Evolutionary conservation across 169 alveolate genomes (phyloP), one percentile per base, ranked within the genome.

Genomic region (Fabrea salina): DNA sequence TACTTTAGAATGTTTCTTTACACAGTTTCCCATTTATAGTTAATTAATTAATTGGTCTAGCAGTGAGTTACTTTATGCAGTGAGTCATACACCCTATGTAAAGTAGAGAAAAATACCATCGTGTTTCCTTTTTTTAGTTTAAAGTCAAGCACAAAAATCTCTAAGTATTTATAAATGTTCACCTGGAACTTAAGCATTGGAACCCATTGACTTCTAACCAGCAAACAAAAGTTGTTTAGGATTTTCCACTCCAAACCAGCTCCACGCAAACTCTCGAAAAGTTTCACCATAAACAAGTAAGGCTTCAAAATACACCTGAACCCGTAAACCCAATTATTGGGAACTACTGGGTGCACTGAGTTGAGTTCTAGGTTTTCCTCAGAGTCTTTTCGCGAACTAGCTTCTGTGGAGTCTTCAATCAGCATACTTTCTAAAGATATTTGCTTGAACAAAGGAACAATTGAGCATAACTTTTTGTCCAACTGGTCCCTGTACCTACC

Each of bases 251-350:
- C 71, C 25, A 58, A 35, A 27, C 33, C 33, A 22, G 47, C 35
- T n/a, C 33, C 71, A 30, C 33, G 25, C 5, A 58, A 32, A 3
- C 30, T 32, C 6, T 37, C 43, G 49, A 58, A 58, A 22, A 58
- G 33, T 30, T 22, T 32, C 71, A 64, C 51, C 50, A 40, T 64
- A 40, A 64, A 64, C 16, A 41, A 41, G 30, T 40, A 64, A 37
- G 75, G 54, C 32, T 64, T 33, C 30, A 64, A 37, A 64, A 13
- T 41, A 33, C 54, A 32, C 57, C 75, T 25, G 41, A 64, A 64
- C 25, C 75, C 75, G 41, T 64, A 64, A 8, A 33, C 54, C 75
- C 75, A 64, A 5, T 64, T 64, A 40, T 40, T 41, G 13, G 75
- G 75, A 5, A 35, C 50, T 64, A 33, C 56, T 19, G 35, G 37